Evolutionary conservation across 495 filamentous ascomycete genomes (phyloP).

Genomic region (Antarctomyces pellizariae): DNA sequence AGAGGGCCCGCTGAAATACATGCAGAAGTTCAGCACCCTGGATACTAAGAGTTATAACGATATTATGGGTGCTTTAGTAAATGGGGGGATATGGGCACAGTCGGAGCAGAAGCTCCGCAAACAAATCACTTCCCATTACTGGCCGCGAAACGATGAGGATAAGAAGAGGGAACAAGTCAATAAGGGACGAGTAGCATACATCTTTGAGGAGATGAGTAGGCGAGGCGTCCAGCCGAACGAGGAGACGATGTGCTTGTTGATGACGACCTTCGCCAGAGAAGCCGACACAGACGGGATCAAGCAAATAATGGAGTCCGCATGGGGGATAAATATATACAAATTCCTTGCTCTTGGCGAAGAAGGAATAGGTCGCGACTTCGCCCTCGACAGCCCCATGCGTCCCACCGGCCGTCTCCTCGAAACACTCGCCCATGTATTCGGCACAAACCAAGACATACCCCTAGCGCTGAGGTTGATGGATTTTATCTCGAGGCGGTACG

Average conservation of each 20-base stretch:
- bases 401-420: slow-evolving; percentile 29
- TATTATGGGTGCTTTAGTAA: slow-evolving; percentile 28
- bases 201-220: slow-evolving; percentile 28
- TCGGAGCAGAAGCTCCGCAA: slow-evolving; percentile 19
- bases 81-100: no score
- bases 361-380: slow-evolving; percentile 13
- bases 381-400: slow-evolving; percentile 25
- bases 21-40: not conserved
- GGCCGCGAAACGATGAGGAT: slow-evolving; percentile 2
- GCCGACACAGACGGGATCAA: slow-evolving; percentile 25
- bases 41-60: slow-evolving; percentile 33
- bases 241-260: slow-evolving; percentile 29
- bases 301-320: slow-evolving; percentile 25
- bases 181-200: slow-evolving; percentile 1
- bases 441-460: slow-evolving; percentile 29
- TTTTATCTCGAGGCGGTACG: slow-evolving; percentile 30
- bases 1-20: no score
- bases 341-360: slow-evolving; percentile 13
- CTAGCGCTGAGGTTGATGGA: slow-evolving; percentile 29
- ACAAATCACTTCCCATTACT: slow-evolving; percentile 7
- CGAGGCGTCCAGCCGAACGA: slow-evolving; percentile 24
- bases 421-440: slow-evolving; percentile 33
- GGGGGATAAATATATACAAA: slow-evolving; percentile 36
- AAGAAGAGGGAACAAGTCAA: slow-evolving; percentile 1
- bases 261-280: slow-evolving; percentile 31